Evolutionary conservation across 208 protist genomes (phyloP).

Genomic region (Leishmania amazonensis): DNA sequence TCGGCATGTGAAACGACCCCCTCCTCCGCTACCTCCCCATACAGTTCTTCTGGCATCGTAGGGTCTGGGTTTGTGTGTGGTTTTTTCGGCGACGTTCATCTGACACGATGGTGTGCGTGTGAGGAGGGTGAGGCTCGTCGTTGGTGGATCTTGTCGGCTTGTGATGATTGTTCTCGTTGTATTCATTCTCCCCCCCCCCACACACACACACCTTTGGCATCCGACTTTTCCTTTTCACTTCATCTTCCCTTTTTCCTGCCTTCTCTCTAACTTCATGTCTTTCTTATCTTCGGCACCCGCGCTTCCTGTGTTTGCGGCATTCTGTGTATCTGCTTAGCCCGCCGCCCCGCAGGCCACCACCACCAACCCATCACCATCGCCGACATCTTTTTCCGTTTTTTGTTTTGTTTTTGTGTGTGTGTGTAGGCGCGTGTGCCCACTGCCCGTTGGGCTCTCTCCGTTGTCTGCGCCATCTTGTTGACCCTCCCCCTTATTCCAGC

Average conservation of each 20-base stretch:
- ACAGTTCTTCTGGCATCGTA: not conserved
- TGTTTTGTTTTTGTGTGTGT: slow-evolving; percentile 9
- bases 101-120: not conserved
- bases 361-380: not conserved
- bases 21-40: not conserved
- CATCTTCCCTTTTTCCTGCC: not conserved
- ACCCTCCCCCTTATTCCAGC: not conserved
- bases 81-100: not conserved
- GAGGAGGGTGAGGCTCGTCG: not conserved
- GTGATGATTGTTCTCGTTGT: not conserved
- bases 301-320: not conserved
- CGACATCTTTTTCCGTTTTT: not conserved
- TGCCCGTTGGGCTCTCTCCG: too few species aligned
- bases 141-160: not conserved
- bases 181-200: not conserved
- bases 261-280: too few species aligned
- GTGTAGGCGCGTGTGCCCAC: not conserved
- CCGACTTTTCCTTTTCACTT: too few species aligned
- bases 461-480: too few species aligned
- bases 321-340: not conserved
- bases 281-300: not conserved
- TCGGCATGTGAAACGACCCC: not conserved
- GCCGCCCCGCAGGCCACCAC: not conserved
- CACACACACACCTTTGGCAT: too few species aligned
- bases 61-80: not conserved